phyloP scores from a whole-genome alignment of 1,284 basidiomycete species.

The Rhizoctonia solani region DNA sequence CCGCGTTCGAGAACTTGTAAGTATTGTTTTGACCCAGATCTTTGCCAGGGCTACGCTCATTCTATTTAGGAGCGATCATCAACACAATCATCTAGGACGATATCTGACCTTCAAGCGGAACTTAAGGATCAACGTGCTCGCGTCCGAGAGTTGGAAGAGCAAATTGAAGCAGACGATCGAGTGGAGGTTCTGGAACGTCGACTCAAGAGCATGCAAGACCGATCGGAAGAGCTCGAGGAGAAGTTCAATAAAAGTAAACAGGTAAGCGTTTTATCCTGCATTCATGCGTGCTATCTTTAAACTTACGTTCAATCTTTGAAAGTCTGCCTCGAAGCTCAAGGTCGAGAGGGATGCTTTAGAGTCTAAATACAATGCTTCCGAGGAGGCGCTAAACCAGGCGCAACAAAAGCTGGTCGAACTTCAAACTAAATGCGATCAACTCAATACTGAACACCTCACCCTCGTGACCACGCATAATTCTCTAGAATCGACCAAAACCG shows the following conservation, averaged over 20 bases:
- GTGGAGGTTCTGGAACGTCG: conserved; percentile 70
- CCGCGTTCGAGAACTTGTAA: conserved; percentile 27
- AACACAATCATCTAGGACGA: conserved; percentile 41
- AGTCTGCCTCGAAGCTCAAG: conserved; percentile 63
- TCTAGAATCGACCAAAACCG: conserved; percentile 44
- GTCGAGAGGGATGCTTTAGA: conserved; percentile 62
- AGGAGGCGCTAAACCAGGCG: conserved; percentile 53
- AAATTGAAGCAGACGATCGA: conserved; percentile 78
- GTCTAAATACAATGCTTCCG: conserved; percentile 50
- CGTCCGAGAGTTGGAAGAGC: conserved; percentile 72
- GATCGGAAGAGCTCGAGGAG: conserved; percentile 77
- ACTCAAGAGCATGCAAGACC: conserved; percentile 74
- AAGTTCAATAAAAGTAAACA: conserved; percentile 76
- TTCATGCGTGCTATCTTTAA: not conserved
- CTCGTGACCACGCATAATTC: conserved; percentile 15
- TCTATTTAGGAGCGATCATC: conserved; percentile 14
- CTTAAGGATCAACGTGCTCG: conserved; percentile 59
- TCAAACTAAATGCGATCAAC: conserved; percentile 14
- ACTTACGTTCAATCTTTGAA: conserved; percentile 5
- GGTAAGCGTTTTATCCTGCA: conserved; percentile 49
- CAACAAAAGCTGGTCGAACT: conserved; percentile 51
- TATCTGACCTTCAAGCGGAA: conserved; percentile 59
- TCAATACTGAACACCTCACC: conserved; percentile 28
- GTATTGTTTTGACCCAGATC: not conserved
- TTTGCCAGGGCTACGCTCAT: not conserved